phyloP scores from a whole-genome alignment of 2,329 filamentous ascomycete genomes.

The Raffaelea albimanens region DNA sequence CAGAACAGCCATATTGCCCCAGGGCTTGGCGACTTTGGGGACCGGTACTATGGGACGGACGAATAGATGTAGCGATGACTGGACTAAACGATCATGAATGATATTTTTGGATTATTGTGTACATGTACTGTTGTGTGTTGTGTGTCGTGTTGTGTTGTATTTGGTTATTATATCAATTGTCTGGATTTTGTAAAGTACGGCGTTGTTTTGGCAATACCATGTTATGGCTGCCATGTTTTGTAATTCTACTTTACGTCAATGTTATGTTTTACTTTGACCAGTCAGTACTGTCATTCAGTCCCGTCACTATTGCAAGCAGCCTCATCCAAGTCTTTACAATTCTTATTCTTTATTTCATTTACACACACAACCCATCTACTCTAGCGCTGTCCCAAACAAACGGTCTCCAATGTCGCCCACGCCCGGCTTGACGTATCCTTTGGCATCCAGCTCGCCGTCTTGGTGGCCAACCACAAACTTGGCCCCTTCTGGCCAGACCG shows the following conservation, averaged over 20 bases:
- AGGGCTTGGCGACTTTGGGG: constrained; percentile 4
- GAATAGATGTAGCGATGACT: background rate
- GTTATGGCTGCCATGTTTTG: too few relatives aligned
- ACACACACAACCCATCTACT: background rate
- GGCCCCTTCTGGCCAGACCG: constrained; percentile 66
- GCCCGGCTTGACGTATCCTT: constrained; percentile 83
- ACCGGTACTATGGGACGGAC: constrained; percentile 3
- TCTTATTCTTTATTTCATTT: background rate
- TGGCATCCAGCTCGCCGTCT: constrained; percentile 62
- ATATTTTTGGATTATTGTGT: too few relatives aligned
- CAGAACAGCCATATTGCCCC: constrained; percentile 2
- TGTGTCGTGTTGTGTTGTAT: too few relatives aligned
- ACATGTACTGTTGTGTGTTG: too few relatives aligned
- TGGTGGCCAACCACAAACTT: constrained; percentile 75
- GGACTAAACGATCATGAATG: too few relatives aligned
- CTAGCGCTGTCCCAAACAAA: constrained; percentile 42
- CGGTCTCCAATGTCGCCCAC: constrained; percentile 84
- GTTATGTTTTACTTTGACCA: background rate
- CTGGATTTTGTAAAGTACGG: too few relatives aligned
- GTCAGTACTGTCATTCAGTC: background rate
- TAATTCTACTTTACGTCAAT: too few relatives aligned
- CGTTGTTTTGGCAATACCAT: too few relatives aligned
- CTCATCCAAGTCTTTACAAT: background rate
- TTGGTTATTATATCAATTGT: too few relatives aligned
- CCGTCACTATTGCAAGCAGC: background rate